phyloP scores from a whole-genome alignment of 1,139 yeast genomes.

The Komagataea norvegica region DNA sequence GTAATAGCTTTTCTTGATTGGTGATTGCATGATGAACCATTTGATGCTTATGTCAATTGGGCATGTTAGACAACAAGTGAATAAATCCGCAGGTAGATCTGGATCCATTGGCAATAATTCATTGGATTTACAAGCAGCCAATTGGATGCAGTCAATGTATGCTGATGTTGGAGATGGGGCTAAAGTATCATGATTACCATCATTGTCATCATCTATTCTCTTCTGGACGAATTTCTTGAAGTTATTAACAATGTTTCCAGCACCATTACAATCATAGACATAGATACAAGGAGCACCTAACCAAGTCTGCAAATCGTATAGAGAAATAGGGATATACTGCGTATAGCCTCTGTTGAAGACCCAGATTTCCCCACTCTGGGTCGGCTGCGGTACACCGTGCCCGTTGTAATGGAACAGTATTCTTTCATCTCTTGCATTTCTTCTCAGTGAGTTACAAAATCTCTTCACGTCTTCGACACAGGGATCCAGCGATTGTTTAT shows the following conservation, averaged over 20 bases:
- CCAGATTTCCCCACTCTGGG: conserved; percentile 98
- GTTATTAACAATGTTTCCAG: conserved; percentile 89
- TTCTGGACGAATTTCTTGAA: conserved; percentile 89
- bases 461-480: conserved; percentile 94
- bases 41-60: conserved; percentile 93
- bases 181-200: conserved; percentile 59
- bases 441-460: conserved; percentile 80
- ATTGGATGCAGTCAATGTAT: conserved; percentile 83
- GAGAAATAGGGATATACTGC: conserved; percentile 91
- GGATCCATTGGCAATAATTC: conserved; percentile 92
- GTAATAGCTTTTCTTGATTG: conserved; percentile 60
- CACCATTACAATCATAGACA: conserved; percentile 91
- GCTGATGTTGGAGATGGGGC: conserved; percentile 53
- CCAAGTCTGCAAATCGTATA: conserved; percentile 94
- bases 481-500: conserved; percentile 89
- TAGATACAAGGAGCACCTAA: conserved; percentile 95
- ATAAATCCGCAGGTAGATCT: conserved; percentile 90
- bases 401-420: conserved; percentile 94
- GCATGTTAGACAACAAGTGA: conserved; percentile 90
- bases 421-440: conserved; percentile 89
- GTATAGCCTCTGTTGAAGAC: conserved; percentile 96
- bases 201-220: conserved; percentile 82
- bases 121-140: conserved; percentile 88
- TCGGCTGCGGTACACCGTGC: conserved; percentile 98
- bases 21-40: conserved; percentile 87